A percentile compares a stretch with the other conserved stretches of the same genome.
Evolutionary conservation across 2,329 filamentous ascomycete species (phyloP).

Genomic region (Epicoccum sorghinum): DNA sequence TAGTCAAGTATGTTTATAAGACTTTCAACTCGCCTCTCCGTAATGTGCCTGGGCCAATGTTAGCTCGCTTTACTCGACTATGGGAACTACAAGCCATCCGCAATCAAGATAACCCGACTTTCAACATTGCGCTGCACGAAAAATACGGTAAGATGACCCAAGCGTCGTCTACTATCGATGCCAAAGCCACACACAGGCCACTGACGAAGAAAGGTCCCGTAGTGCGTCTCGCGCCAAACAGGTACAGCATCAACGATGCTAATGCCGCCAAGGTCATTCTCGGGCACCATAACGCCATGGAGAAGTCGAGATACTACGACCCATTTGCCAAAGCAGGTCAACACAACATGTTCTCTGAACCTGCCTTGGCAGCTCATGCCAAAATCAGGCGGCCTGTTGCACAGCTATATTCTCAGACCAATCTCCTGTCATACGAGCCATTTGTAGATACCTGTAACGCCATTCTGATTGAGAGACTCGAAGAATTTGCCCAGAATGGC

Average conservation of each 20-base stretch:
- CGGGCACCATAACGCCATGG: constrained; percentile 14
- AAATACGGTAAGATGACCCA: constrained; percentile 40
- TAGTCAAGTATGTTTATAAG: neutral
- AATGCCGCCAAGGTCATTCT: constrained; percentile 16
- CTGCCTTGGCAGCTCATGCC: constrained; percentile 41
- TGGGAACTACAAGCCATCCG: constrained; percentile 53
- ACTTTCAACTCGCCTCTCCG: constrained; percentile 38
- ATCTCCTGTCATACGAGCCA: constrained; percentile 47
- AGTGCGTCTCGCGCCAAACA: constrained; percentile 21
- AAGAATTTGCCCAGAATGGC: constrained; percentile 24
- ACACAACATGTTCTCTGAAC: constrained; percentile 47
- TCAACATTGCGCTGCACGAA: constrained; percentile 49
- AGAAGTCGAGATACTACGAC: constrained; percentile 34
- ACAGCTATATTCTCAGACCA: constrained; percentile 47
- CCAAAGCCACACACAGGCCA: too few species aligned
- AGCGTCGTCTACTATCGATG: neutral
- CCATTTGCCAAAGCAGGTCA: constrained; percentile 17
- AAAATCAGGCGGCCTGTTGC: constrained; percentile 45
- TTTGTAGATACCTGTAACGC: constrained; percentile 47
- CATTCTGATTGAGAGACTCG: constrained; percentile 41
- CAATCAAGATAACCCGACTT: constrained; percentile 46
- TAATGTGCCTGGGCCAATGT: constrained; percentile 54
- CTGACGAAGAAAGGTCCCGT: constrained; percentile 14
- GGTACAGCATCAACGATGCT: constrained; percentile 21
- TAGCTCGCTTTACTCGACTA: constrained; percentile 51